Base-by-base conservation (phyloP, 352 stramenopile genomes). In the Phytophthora pisi region DNA sequence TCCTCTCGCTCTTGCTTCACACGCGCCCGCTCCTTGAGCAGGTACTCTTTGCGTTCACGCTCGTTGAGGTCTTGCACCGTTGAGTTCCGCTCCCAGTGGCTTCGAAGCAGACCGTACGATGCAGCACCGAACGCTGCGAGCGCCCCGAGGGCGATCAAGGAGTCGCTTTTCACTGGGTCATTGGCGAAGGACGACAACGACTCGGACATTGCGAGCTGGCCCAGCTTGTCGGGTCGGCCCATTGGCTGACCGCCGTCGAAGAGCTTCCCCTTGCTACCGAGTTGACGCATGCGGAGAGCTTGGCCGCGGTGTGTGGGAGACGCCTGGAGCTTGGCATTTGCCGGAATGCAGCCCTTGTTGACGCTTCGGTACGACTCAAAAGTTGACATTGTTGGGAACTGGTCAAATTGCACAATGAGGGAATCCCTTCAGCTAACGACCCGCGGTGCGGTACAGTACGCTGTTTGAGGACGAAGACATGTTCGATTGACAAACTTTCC, bases 61-160 rank as follows among this genome's bases (percentile, higher is more conserved):
- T 51, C 24, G 9, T 61, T 51, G 38, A 61, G 1, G 20, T 61
- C 24, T 51, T 51, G 54, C 16, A 51, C 54, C 16, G 31, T 11
- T 16, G 13, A 26, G 24, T 42, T 61, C n/a, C 38, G 24, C n/a
- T 61, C 40, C 54, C 36, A 61, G 23, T 61, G 40, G 26, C 51
- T 61, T 13, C 54, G 40, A 10, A 61, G 54, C 28, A 61, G 15
- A 13, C 54, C 54, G 11, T 61, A 61, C 4, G 54, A 61, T 28
- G 54, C 54, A 30, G 54, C 54, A 20, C 54, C 54, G 26, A 61
- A 61, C 9, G 40, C 54, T 26, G 54, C 31, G 5, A 61, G 54
- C n/a, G 54, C 40, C 31, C 40, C 54, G 40, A 61, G 24, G 2
- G 54, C 54, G n/a, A 45, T 52, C 24, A 61, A 6, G 1, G 54